Evolutionary conservation across 305 asterid species (phyloP), one percentile per base, ranked within the genome.

Genomic region (Rubia occidens): DNA sequence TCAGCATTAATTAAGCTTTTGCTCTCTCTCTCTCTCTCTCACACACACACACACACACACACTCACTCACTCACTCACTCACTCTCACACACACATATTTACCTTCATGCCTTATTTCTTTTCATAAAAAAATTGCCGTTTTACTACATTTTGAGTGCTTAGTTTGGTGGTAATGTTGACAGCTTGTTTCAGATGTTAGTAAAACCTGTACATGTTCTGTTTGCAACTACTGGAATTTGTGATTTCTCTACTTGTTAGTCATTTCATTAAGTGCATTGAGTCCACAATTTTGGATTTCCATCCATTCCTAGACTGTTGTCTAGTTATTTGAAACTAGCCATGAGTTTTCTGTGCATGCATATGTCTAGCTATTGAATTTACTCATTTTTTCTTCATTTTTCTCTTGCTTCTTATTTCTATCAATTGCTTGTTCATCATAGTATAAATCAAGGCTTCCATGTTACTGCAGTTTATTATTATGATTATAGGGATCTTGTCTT

Each of bases 1-100:
- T 67, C 40, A 40, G 37, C 68, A 64, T 39, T 53, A 58, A 78
- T 68, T 74, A 26, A 55, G 61, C 74, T 59, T 72, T 73, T 73
- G 53, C 53, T 47, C n/a, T 47, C 53, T 47, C 53, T 47, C 53
- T 47, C 53, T 47, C 53, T 47, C 53, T 47, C 53, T 45, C 49
- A 8, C 47, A 1, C 47, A 6, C 47, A 6, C 47, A 6, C 45
- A 4, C 49, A 7, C 49, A 7, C 14, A 7, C 49, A 7, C 49
- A 7, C 49, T 6, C 49, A 7, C 49, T 6, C 49, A 8, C 10
- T 43, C 11, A 8, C 13, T 44, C 13, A 9, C 11, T 44, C 47
- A 42, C 51, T 45, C 17, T 45, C 51, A n/a, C 39, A 24, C 6
- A 13, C 11, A 15, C 2, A 54, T 44, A 35, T 37, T 15, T 51